Conservation (phyloP, 768 basidiomycete species). For the Plicaturopsis crispa region DNA sequence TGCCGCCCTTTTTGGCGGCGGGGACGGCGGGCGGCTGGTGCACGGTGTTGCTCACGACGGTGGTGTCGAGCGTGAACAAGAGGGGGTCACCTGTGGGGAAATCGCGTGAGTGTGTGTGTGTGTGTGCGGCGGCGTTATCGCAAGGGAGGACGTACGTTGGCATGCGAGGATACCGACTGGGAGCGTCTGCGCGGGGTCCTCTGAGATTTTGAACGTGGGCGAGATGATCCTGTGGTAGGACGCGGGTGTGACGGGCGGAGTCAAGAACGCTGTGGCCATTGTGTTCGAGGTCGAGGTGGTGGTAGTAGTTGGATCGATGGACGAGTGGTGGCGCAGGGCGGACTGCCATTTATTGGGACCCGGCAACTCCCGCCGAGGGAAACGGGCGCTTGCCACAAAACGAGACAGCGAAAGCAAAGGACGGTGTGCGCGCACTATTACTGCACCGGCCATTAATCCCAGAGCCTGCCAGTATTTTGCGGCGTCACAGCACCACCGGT, state of each 20-base stretch:
- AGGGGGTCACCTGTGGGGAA: constrained; percentile 57
- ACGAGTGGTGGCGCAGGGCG: no score
- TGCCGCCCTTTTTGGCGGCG: constrained; percentile 39
- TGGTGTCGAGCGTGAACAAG: constrained; percentile 48
- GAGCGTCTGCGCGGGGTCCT: constrained; percentile 39
- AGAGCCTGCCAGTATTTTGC: no score
- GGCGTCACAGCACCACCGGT: no score
- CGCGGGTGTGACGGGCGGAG: constrained; percentile 36
- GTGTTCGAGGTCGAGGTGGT: constrained; percentile 1
- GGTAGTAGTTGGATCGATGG: no score
- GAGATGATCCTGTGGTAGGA: constrained; percentile 65
- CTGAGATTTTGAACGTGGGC: constrained; percentile 45
- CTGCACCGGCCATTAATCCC: no score
- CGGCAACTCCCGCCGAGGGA: no score
- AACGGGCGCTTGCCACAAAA: no score
- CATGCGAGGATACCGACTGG: constrained; percentile 77
- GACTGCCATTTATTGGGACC: constrained; percentile 14
- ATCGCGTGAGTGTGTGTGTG: constrained; percentile 6
- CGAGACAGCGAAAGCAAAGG: no score
- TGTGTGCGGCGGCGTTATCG: constrained; percentile 2
- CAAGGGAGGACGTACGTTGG: constrained; percentile 44
- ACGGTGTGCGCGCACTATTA: no score
- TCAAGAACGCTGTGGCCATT: constrained; percentile 36
- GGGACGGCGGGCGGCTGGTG: constrained; percentile 33
- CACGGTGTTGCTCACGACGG: constrained; percentile 41